Percentiles rank a stretch among this genome's conserved stretches.
These are phyloP conservation scores for Hymenoscyphus fructigenus DNA, from an alignment of 2,329 filamentous ascomycete species.

Conservation along the genomic window DNA sequence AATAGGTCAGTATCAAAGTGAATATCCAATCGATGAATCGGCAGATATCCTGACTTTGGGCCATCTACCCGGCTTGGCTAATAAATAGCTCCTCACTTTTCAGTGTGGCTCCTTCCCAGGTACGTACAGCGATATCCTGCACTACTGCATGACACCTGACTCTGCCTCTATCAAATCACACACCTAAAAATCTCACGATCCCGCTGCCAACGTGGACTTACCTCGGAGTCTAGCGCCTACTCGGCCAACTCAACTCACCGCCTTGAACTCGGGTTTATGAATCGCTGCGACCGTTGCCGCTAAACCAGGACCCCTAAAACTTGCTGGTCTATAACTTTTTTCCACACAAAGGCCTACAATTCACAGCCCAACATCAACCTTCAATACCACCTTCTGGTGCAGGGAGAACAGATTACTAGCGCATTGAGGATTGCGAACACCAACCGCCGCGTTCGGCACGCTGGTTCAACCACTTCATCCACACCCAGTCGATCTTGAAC, in stretches of 20 bases:
- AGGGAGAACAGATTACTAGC: no score
- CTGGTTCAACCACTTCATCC: not conserved
- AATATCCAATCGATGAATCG: not conserved
- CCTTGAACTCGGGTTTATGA: not conserved
- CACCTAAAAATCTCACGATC: not conserved
- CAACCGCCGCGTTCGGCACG: not conserved
- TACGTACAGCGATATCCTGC: slow-evolving; percentile 1
- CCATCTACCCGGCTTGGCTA: not conserved
- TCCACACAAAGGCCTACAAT: not conserved
- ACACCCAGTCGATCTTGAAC: not conserved
- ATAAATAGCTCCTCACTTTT: no score
- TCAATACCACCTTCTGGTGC: no score
- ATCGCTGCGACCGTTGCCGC: not conserved
- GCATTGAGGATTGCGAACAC: not conserved
- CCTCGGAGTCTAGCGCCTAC: not conserved
- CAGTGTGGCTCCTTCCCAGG: not conserved
- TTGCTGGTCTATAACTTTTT: slow-evolving; percentile 3
- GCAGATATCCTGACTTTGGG: not conserved
- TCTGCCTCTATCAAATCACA: slow-evolving; percentile 2
- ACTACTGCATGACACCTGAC: slow-evolving; percentile 9
- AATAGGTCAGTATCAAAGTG: not conserved
- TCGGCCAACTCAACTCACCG: not conserved
- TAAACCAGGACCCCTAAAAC: not conserved
- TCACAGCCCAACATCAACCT: no score
- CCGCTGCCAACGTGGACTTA: not conserved